phyloP scores from a whole-genome alignment of 306 rosid genomes.

The Cucumis melo region DNA sequence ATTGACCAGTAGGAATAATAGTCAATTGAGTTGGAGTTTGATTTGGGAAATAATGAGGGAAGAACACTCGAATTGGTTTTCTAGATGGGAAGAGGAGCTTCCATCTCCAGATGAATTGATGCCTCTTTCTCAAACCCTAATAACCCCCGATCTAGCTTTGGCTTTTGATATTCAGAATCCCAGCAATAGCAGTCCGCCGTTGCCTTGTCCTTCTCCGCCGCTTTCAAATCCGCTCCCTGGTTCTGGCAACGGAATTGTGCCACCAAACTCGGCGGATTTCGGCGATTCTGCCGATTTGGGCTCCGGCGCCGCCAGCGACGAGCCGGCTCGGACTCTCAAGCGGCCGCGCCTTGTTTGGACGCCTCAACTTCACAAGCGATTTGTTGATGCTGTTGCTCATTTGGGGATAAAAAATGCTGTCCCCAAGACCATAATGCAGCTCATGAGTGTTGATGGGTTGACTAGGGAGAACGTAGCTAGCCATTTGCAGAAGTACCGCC shows the following conservation, averaged over 20 bases:
- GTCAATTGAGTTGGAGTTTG: conserved; percentile 10
- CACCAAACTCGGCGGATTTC: conserved; percentile 63
- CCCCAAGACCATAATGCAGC: conserved; percentile 99
- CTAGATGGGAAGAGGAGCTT: conserved; percentile 78
- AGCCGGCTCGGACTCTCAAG: conserved; percentile 87
- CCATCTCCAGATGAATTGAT: conserved; percentile 73
- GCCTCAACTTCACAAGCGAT: conserved; percentile 91
- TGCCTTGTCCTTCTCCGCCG: conserved; percentile 10
- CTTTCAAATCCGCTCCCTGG: conserved; percentile 27
- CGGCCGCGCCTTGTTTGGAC: conserved; percentile 96
- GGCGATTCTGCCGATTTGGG: conserved; percentile 79
- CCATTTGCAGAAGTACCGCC: conserved; percentile 89
- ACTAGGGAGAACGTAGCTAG: conserved; percentile 94
- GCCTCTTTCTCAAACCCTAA: conserved; percentile 94
- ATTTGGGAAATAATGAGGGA: conserved; percentile 53
- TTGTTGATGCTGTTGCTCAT: conserved; percentile 91
- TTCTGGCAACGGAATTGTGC: conserved; percentile 14
- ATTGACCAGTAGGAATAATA: not conserved
- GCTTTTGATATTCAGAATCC: conserved; percentile 73
- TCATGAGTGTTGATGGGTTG: conserved; percentile 95
- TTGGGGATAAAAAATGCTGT: conserved; percentile 92
- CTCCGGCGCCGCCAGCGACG: conserved; percentile 77
- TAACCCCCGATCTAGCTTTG: conserved; percentile 84
- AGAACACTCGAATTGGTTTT: conserved; percentile 83
- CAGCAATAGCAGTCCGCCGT: conserved; percentile 16